Conservation (phyloP, 306 rosid species). For the Acacia melanoxylon region DNA sequence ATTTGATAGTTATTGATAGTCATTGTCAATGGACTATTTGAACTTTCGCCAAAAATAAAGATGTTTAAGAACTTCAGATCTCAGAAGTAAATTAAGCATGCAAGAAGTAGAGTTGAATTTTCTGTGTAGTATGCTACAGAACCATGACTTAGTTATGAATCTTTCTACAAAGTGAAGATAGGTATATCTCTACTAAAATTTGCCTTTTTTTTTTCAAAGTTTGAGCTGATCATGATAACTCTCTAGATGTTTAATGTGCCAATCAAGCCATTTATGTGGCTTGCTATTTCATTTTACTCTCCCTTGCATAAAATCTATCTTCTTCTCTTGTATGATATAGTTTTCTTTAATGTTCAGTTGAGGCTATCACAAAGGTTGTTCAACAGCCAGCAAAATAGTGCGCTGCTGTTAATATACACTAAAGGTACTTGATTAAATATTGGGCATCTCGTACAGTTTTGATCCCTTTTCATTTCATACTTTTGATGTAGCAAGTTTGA, state of each 20-base stretch:
- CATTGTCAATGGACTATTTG: neutral
- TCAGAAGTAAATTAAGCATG: neutral
- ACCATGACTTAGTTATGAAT: neutral
- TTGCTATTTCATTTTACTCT: constrained; percentile 18
- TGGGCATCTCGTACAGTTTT: constrained; percentile 27
- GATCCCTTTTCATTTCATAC: constrained; percentile 17
- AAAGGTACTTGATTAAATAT: constrained; percentile 57
- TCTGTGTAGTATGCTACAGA: neutral
- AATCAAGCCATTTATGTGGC: constrained; percentile 16
- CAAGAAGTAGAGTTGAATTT: neutral
- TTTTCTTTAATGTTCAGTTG: constrained; percentile 57
- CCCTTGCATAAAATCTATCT: constrained; percentile 12
- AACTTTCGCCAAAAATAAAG: neutral
- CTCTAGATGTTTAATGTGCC: constrained; percentile 4
- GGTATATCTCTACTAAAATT: neutral
- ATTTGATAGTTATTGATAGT: neutral
- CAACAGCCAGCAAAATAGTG: constrained; percentile 43
- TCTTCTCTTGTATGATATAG: constrained; percentile 27
- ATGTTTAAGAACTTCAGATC: neutral
- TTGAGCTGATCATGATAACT: constrained; percentile 5
- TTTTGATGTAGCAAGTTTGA: neutral
- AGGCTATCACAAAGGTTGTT: constrained; percentile 51
- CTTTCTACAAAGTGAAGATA: constrained; percentile 11
- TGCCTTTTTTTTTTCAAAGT: neutral
- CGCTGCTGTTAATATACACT: constrained; percentile 46